These are phyloP conservation scores for Daldinia decipiens DNA, from an alignment of 495 filamentous ascomycete genomes.

Conservation along the genomic window DNA sequence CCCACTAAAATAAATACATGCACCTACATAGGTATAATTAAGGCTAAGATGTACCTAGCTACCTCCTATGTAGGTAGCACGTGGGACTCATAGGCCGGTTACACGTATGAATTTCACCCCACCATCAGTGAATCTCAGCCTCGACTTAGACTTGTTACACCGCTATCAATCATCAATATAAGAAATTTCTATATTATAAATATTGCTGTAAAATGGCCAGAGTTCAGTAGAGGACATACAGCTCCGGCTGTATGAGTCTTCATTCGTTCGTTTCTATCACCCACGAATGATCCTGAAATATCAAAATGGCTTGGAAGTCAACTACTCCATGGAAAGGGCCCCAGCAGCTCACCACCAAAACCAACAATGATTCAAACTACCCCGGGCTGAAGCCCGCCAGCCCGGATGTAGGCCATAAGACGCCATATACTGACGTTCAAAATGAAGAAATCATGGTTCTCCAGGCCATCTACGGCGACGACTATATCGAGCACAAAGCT, in stretches of 20 bases:
- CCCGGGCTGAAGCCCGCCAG: constrained; percentile 55
- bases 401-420: constrained; percentile 50
- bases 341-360: constrained; percentile 47
- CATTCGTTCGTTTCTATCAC: constrained; percentile 37
- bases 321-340: constrained; percentile 54
- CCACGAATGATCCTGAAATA: constrained; percentile 39
- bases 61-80: not conserved
- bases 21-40: not conserved
- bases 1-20: not conserved
- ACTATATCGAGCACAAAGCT: constrained; percentile 78
- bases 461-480: constrained; percentile 90
- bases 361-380: constrained; percentile 51
- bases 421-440: constrained; percentile 86
- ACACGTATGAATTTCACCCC: constrained; percentile 27
- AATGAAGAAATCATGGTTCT: constrained; percentile 88
- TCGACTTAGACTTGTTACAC: constrained; percentile 28
- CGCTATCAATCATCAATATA: constrained; percentile 18
- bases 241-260: constrained; percentile 49
- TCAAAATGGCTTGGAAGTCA: constrained; percentile 59
- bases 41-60: not conserved
- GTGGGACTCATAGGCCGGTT: constrained; percentile 28
- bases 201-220: constrained; percentile 44
- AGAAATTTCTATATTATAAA: constrained; percentile 15
- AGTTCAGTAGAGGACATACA: constrained; percentile 46
- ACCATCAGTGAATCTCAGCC: constrained; percentile 19